phyloP scores from a whole-genome alignment of 257 asterid species.

The Solanum clarkiae region DNA sequence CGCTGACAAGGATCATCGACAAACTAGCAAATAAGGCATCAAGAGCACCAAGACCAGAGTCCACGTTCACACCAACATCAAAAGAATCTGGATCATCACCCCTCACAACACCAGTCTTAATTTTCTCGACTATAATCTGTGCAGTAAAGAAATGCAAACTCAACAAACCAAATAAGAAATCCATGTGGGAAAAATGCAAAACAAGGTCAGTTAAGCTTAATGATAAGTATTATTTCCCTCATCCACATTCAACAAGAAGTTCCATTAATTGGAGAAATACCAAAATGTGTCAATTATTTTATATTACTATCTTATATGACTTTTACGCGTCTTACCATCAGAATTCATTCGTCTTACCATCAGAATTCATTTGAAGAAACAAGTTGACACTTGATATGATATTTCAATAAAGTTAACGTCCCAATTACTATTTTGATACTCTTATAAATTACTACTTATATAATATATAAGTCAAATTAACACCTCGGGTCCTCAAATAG shows the following conservation, averaged over 20 bases:
- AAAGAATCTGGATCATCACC: slow-evolving; percentile 29
- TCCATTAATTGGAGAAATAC: neutral
- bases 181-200: neutral
- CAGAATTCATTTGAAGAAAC: neutral
- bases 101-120: slow-evolving; percentile 37
- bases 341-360: neutral
- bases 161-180: neutral
- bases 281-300: neutral
- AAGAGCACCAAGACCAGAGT: slow-evolving; percentile 73
- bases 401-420: neutral
- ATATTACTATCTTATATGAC: neutral
- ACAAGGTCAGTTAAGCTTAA: neutral
- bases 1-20: slow-evolving; percentile 88
- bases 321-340: neutral
- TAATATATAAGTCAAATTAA: neutral
- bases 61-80: slow-evolving; percentile 36
- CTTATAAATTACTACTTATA: neutral
- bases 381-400: neutral
- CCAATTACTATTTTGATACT: neutral
- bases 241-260: neutral
- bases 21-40: slow-evolving; percentile 91
- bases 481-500: neutral
- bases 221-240: neutral
- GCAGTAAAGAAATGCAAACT: neutral
- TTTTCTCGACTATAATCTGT: slow-evolving; percentile 58